phyloP scores from a whole-genome alignment of 2,329 filamentous ascomycete genomes.

The Ascochyta fabae region DNA sequence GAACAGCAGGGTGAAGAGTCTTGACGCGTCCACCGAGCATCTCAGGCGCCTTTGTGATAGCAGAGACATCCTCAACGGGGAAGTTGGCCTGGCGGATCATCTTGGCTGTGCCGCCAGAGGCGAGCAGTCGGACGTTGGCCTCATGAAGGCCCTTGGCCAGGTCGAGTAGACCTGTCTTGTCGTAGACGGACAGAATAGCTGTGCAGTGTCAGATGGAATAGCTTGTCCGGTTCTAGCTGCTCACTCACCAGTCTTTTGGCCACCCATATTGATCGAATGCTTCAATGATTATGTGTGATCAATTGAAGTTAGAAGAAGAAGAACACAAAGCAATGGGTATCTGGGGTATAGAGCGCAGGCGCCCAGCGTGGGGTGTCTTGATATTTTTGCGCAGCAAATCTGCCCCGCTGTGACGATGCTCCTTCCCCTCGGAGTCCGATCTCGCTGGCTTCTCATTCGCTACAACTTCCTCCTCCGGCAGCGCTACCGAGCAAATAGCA shows the following conservation, averaged over 20 bases:
- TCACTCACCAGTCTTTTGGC: constrained; percentile 46
- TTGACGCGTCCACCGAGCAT: constrained; percentile 94
- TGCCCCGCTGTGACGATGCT: constrained; percentile 30
- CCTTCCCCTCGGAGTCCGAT: constrained; percentile 16
- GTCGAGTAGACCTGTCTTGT: constrained; percentile 77
- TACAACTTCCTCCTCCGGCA: constrained; percentile 10
- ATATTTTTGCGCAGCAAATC: constrained; percentile 26
- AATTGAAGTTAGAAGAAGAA: constrained; percentile 24
- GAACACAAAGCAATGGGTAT: constrained; percentile 10
- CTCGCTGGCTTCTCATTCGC: constrained; percentile 15
- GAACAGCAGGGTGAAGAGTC: constrained; percentile 92
- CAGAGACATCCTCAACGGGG: constrained; percentile 95
- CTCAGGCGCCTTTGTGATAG: constrained; percentile 92
- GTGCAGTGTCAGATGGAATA: constrained; percentile 5
- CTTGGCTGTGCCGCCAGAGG: constrained; percentile 92
- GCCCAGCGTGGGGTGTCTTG: constrained; percentile 27
- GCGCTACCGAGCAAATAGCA: constrained; percentile 7
- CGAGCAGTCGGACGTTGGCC: constrained; percentile 67
- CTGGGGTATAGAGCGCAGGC: constrained; percentile 29
- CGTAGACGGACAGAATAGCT: constrained; percentile 96
- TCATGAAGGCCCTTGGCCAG: constrained; percentile 49
- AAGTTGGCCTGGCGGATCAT: constrained; percentile 97
- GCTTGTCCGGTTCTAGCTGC: background rate
- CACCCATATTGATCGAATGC: constrained; percentile 36
- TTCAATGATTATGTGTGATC: constrained; percentile 12